phyloP scores from a whole-genome alignment of 306 rosid species.

The Prunus salicina region DNA sequence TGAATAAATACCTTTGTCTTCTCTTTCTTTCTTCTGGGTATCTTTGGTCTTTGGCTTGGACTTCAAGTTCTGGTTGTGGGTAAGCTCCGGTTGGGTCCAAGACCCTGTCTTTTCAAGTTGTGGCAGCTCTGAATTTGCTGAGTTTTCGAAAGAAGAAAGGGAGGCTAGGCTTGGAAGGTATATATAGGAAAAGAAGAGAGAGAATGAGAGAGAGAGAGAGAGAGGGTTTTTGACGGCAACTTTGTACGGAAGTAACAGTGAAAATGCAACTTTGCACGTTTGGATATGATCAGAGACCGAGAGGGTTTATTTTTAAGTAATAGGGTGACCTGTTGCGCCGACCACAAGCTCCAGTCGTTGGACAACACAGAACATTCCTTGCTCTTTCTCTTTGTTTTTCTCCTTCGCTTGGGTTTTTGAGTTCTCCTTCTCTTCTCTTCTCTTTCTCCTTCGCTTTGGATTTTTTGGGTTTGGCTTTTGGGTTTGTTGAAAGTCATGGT shows the following conservation, averaged over 20 bases:
- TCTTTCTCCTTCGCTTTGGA: background rate
- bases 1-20: slow-evolving; percentile 9
- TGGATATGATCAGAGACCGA: too few relatives aligned
- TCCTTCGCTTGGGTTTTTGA: background rate
- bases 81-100: background rate
- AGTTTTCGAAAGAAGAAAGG: background rate
- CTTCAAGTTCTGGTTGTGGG: background rate
- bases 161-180: background rate
- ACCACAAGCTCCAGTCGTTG: slow-evolving; percentile 31
- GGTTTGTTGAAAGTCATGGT: background rate
- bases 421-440: slow-evolving; percentile 18
- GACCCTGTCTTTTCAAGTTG: background rate
- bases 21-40: background rate
- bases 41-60: background rate
- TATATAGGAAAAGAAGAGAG: slow-evolving; percentile 25
- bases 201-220: background rate
- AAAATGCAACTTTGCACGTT: too few relatives aligned
- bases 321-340: slow-evolving; percentile 17
- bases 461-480: too few relatives aligned
- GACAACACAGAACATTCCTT: slow-evolving; percentile 23
- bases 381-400: slow-evolving; percentile 9
- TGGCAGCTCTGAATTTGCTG: background rate
- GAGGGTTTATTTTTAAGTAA: background rate
- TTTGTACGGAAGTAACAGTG: slow-evolving; percentile 17
- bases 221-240: background rate